Evolutionary conservation across 129 eudicot species (phyloP).

Genomic region (Deinandra increscens): DNA sequence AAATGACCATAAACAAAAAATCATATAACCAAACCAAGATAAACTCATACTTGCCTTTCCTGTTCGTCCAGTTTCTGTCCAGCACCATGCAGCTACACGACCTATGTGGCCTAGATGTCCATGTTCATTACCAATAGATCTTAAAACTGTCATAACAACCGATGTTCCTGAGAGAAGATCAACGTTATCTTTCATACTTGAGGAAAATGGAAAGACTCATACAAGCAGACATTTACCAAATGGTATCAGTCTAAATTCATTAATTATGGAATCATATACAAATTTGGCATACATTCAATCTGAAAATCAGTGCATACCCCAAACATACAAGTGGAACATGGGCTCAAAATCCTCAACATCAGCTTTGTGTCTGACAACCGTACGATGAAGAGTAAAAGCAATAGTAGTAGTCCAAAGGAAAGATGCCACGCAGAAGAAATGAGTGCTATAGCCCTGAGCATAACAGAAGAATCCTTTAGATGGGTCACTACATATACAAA

Average conservation of each 20-base stretch:
- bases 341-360: slow-evolving; percentile 98
- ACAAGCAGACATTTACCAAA: slow-evolving; percentile 13
- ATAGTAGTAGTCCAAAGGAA: slow-evolving; percentile 95
- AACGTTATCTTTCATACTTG: slow-evolving; percentile 2
- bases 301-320: slow-evolving; percentile 64
- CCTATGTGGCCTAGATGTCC: slow-evolving; percentile 76
- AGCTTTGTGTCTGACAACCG: slow-evolving; percentile 94
- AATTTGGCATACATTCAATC: neutral
- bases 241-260: neutral
- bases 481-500: slow-evolving; percentile 81
- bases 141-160: slow-evolving; percentile 74
- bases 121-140: slow-evolving; percentile 91
- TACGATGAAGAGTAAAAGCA: slow-evolving; percentile 95
- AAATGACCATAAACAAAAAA: slow-evolving; percentile 3
- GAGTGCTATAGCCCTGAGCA: slow-evolving; percentile 96
- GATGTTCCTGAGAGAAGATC: slow-evolving; percentile 67
- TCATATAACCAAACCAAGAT: slow-evolving; percentile 15
- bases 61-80: slow-evolving; percentile 93
- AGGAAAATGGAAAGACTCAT: slow-evolving; percentile 13
- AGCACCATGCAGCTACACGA: slow-evolving; percentile 90
- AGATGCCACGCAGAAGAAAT: slow-evolving; percentile 93
- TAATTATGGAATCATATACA: slow-evolving; percentile 7
- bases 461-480: slow-evolving; percentile 95
- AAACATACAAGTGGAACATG: slow-evolving; percentile 92
- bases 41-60: slow-evolving; percentile 73